Percentiles rank a stretch among this genome's conserved stretches.
Evolutionary conservation across 768 basidiomycete species (phyloP).

Genomic region (Tylopilus felleus): DNA sequence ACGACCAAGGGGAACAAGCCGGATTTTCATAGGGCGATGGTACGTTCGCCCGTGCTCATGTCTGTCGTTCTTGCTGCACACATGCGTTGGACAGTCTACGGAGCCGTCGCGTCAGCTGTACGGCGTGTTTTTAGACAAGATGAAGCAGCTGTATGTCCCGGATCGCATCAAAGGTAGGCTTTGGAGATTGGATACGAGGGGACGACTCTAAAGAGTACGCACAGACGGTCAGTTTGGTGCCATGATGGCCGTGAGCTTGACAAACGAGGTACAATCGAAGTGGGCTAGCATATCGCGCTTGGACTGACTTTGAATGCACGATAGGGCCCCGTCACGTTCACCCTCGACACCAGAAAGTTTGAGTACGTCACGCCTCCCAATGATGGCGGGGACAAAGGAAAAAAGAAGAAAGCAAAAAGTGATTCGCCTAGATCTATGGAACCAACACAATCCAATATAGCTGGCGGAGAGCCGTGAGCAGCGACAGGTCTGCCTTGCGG

Average conservation of each 20-base stretch:
- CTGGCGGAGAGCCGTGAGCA: constrained; percentile 8
- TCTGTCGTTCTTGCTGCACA: neutral
- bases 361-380: constrained; percentile 48
- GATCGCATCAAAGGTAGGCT: constrained; percentile 74
- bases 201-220: neutral
- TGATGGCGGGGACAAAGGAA: constrained; percentile 6
- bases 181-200: neutral
- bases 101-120: constrained; percentile 70
- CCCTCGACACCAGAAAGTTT: constrained; percentile 76
- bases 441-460: neutral
- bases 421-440: constrained; percentile 6
- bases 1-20: constrained; percentile 87
- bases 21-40: constrained; percentile 94
- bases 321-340: constrained; percentile 84
- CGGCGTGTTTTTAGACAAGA: constrained; percentile 62
- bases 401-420: constrained; percentile 5
- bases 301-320: neutral
- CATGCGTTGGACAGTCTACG: constrained; percentile 47
- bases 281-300: neutral
- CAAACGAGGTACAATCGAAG: constrained; percentile 67
- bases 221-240: constrained; percentile 92
- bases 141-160: constrained; percentile 63
- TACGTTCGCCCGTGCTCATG: constrained; percentile 31
- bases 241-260: constrained; percentile 90
- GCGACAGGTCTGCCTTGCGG: neutral